Percentiles rank a stretch among this genome's conserved stretches.
Conservation (phyloP, 306 rosid genomes). For the Pachyrhizus erosus region DNA sequence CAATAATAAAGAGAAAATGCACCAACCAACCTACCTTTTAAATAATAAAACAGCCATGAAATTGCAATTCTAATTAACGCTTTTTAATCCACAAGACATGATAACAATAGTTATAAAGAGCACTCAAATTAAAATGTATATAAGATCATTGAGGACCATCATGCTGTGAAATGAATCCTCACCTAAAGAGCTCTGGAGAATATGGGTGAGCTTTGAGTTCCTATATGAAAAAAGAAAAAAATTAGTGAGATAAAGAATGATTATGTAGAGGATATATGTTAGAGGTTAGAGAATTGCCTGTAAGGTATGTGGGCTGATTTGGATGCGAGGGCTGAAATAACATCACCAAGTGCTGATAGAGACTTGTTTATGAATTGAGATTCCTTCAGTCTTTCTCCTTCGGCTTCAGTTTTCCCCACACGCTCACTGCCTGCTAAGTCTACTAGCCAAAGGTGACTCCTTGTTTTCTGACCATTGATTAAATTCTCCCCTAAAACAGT, state of each 20-base stretch:
- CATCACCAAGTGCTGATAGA: slow-evolving; percentile 94
- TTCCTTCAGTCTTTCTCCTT: slow-evolving; percentile 93
- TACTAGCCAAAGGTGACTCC: slow-evolving; percentile 96
- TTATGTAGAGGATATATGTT: not conserved
- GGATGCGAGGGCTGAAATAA: slow-evolving; percentile 87
- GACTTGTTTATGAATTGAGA: slow-evolving; percentile 96
- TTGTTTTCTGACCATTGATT: slow-evolving; percentile 76
- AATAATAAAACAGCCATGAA: not conserved
- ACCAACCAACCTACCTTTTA: not conserved
- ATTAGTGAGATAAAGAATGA: slow-evolving; percentile 30
- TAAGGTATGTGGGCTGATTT: slow-evolving; percentile 90
- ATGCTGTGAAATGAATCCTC: slow-evolving; percentile 33
- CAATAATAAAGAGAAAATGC: not conserved
- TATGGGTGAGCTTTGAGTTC: slow-evolving; percentile 94
- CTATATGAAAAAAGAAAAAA: slow-evolving; percentile 47
- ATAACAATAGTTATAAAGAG: not conserved
- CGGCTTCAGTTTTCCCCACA: slow-evolving; percentile 91
- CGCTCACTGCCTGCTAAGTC: slow-evolving; percentile 99
- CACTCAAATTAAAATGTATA: not conserved
- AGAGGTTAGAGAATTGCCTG: slow-evolving; percentile 56
- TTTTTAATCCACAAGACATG: slow-evolving; percentile 4
- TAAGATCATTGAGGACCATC: slow-evolving; percentile 1
- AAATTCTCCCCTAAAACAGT: slow-evolving; percentile 75
- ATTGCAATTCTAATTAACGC: not conserved
- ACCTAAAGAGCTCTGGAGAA: slow-evolving; percentile 97